Base-by-base conservation (phyloP, 83 land plant species). In the Picea abies region DNA sequence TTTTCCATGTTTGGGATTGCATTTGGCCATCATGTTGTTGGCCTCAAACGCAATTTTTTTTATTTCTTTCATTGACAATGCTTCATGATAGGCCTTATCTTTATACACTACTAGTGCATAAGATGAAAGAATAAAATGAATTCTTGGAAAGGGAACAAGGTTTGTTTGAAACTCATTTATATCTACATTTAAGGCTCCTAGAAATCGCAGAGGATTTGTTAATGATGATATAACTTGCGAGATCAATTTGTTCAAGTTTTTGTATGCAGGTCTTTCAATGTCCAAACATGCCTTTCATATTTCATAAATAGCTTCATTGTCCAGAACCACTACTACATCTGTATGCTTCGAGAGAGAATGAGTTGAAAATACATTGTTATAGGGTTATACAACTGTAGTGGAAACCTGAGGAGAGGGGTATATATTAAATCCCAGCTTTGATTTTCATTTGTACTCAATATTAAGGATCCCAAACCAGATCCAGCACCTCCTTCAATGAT, bases 401-500 rank as follows among this genome's bases (percentile, higher is more conserved):
- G 68, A 80, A 80, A 67, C 89, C 90, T 85, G 90, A 11, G 90
- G 90, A 10, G 90, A 88, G 81, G 90, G 90, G 52, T 87, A 87
- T 47, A 87, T 82, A 49, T 76, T 87, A 63, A 87, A 87, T 25
- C 84, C 89, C 60, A 86, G 79, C 58, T 78, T 66, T 61, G 85
- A 22, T 68, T 68, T 72, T 35, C 82, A 4, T 26, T 63, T 63
- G 56, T 67, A 80, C 22, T 64, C 70, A 87, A 44, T 5, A 87
- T 73, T 69, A 87, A 67, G 22, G 86, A 87, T 23, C 88, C 86
- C 80, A 83, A 81, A 44, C 88, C 86, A 79, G 86, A 87, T n/a
- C 88, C 88, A 76, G 88, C 61, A 25, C 82, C 83, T 75, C 84
- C 82, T 63, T 73, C 71, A 41, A 80, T 73, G 14, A 73, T 73